phyloP scores from a whole-genome alignment of 169 alveolate genomes.

The Pseudocohnilembus persalinus region DNA sequence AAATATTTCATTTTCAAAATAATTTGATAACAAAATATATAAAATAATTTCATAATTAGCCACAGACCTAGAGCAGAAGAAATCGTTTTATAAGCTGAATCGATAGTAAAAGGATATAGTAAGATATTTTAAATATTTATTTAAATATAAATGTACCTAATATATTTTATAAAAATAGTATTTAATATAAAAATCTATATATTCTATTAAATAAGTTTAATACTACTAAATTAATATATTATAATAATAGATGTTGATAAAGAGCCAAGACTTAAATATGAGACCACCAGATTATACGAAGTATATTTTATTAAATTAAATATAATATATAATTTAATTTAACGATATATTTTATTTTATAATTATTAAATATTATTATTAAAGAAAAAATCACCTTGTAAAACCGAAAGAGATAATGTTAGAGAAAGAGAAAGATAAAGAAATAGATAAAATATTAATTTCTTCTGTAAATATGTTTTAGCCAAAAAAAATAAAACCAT shows the following conservation, averaged over 20 bases:
- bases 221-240: no score
- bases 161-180: no score
- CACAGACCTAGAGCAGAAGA: background rate
- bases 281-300: background rate
- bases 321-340: no score
- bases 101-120: background rate
- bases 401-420: background rate
- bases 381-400: background rate
- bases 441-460: conserved; percentile 21
- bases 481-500: conserved; percentile 17
- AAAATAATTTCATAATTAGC: background rate
- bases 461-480: conserved; percentile 27
- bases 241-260: background rate
- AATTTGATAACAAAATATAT: background rate
- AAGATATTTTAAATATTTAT: no score
- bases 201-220: no score
- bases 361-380: no score
- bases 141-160: background rate
- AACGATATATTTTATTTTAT: no score
- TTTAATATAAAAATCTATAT: no score
- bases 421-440: conserved; percentile 9
- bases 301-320: background rate
- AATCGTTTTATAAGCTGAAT: background rate
- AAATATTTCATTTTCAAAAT: no score
- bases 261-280: background rate